These are phyloP conservation scores for Cercospora zeina DNA, from an alignment of 2,329 filamentous ascomycete genomes.

Conservation along the genomic window DNA sequence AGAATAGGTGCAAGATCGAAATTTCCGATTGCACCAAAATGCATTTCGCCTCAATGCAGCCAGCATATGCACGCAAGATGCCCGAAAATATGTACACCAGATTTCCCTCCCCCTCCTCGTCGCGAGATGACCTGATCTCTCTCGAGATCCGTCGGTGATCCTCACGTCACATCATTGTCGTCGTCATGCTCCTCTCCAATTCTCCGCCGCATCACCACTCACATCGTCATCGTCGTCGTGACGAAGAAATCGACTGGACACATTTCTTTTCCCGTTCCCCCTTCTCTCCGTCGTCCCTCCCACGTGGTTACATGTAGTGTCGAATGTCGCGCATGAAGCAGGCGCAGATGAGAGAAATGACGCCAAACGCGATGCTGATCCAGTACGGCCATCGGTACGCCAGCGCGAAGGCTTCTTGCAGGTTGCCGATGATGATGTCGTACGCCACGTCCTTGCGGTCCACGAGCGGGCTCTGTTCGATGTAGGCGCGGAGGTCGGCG, in stretches of 20 bases:
- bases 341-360: conserved; percentile 34
- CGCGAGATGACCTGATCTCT: no score
- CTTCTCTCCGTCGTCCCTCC: neutral
- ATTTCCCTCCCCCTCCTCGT: no score
- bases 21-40: no score
- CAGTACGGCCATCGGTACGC: conserved; percentile 39
- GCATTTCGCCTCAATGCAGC: no score
- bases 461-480: conserved; percentile 23
- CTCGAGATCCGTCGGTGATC: no score
- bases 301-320: conserved; percentile 34
- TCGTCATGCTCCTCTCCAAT: no score
- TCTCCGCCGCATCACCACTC: no score
- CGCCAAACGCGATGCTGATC: conserved; percentile 40
- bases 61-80: no score
- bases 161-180: no score
- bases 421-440: conserved; percentile 31
- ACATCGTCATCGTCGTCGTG: neutral
- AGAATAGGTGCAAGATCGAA: no score
- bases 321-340: conserved; percentile 39
- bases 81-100: no score
- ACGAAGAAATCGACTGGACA: neutral
- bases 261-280: neutral
- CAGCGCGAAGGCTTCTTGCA: conserved; percentile 35
- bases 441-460: conserved; percentile 31
- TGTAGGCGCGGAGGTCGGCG: conserved; percentile 21